Base-by-base conservation (phyloP, 805 yeast genomes). In the Saccharomycopsis sp. region DNA sequence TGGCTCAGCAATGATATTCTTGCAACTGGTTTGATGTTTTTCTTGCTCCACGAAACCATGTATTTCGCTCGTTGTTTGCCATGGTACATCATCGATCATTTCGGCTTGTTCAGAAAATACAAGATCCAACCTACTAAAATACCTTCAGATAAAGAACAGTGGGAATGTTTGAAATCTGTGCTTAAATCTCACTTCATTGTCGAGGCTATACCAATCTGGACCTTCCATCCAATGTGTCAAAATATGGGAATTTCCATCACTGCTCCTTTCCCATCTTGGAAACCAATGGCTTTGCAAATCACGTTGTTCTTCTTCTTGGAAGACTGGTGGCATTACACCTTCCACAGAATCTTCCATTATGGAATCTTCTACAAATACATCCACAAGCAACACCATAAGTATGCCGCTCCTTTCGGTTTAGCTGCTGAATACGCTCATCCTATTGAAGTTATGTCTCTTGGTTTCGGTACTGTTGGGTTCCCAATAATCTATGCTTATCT, bases 351-450 rank as follows among this genome's bases (percentile, higher is more conserved):
- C 20, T 79, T 87, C 65, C 94, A 87, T 71, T 76, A 79, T 65
- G 88, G 87, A 25, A 75, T 80, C 57, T 83, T 87, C 68, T 87
- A 87, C 79, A 85, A 83, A 74, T 76, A 80, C 67, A 84, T 87
- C 64, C 94, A 87, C 76, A 87, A 87, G 73, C 89, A 86, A 74
- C 94, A 87, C 72, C 94, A 87, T 73, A 80, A 84, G 67, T 87
- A 86, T 70, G 90, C 92, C 9, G 92, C 94, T 50, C 94, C 94
- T 20, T 87, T 87, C 69, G 94, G 94, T 12, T 75, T 87, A 62
- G 85, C 94, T 59, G 94, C 94, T 47, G 94, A 87, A 74, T 87
- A 87, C 70, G 94, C 94, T 29, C 92, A 87, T 68, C 94, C 94
- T 14, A 75, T 85, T 41, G 94, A 87, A 72, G 93, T 88, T 42